These are phyloP conservation scores for Diaporthe capsici DNA, from an alignment of 2,329 filamentous ascomycete genomes.

Conservation along the genomic window DNA sequence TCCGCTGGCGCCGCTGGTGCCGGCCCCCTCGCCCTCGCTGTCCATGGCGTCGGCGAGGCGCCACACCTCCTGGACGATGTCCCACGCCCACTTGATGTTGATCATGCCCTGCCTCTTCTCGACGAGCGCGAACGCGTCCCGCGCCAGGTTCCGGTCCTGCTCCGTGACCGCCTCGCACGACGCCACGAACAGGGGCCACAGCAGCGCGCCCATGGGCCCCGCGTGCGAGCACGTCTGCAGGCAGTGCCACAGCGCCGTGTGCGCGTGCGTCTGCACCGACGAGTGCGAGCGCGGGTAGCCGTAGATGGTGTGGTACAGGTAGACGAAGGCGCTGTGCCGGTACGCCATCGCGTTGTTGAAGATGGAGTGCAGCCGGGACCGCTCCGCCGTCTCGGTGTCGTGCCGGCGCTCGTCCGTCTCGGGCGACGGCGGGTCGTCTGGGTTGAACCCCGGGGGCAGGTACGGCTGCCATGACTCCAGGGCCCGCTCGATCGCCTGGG, in stretches of 20 bases:
- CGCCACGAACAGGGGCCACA: constrained; percentile 76
- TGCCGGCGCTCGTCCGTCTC: constrained; percentile 41
- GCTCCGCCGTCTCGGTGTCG: constrained; percentile 50
- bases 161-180: constrained; percentile 69
- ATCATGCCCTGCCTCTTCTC: constrained; percentile 74
- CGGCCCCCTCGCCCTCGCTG: constrained; percentile 34
- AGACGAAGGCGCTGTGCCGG: constrained; percentile 70
- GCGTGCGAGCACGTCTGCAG: constrained; percentile 66
- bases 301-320: constrained; percentile 69
- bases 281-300: constrained; percentile 61
- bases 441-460: constrained; percentile 57
- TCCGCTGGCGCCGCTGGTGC: constrained; percentile 27
- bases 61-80: constrained; percentile 74
- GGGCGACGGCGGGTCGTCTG: constrained; percentile 43
- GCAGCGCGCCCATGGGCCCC: constrained; percentile 74
- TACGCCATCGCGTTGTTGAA: constrained; percentile 73
- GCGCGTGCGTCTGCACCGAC: constrained; percentile 68
- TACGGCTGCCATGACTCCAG: constrained; percentile 69
- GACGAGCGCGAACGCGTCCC: constrained; percentile 65
- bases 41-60: constrained; percentile 60
- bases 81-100: constrained; percentile 74
- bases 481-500: constrained; percentile 68
- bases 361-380: constrained; percentile 65
- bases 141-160: constrained; percentile 66
- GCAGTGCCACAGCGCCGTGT: constrained; percentile 66